Percentiles rank a stretch among this genome's conserved stretches.
Evolutionary conservation across 2,329 filamentous ascomycete genomes (phyloP).

Genomic region (Colletotrichum lindemuthianum): DNA sequence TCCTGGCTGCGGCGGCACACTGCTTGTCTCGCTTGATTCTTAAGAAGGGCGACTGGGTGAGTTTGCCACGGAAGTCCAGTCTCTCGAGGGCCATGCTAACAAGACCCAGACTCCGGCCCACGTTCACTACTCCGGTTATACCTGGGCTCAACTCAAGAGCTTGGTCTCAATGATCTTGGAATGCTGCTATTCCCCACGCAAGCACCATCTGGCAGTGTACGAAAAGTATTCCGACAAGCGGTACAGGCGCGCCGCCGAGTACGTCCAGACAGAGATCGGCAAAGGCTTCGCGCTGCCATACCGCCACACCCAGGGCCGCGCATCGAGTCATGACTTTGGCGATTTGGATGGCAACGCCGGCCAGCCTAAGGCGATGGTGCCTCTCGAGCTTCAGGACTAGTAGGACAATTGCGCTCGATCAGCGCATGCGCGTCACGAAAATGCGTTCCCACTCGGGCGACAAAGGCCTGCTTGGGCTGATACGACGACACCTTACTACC

Average conservation of each 20-base stretch:
- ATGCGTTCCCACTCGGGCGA: constrained; percentile 1
- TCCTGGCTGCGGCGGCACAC: constrained; percentile 89
- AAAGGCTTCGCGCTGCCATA: constrained; percentile 66
- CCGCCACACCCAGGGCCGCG: constrained; percentile 50
- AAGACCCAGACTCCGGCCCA: constrained; percentile 76
- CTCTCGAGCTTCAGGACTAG: constrained; percentile 35
- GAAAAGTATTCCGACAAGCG: constrained; percentile 92
- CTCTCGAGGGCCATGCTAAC: constrained; percentile 46
- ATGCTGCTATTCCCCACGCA: constrained; percentile 82
- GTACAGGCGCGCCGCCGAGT: constrained; percentile 85
- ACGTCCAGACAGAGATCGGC: constrained; percentile 79
- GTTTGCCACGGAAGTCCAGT: constrained; percentile 46
- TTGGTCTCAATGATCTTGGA: constrained; percentile 83
- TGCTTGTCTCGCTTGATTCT: constrained; percentile 90
- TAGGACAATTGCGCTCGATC: constrained; percentile 31
- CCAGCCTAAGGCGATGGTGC: constrained; percentile 27
- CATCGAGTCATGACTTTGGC: constrained; percentile 35
- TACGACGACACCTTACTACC: constrained; percentile 10
- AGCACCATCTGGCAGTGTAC: constrained; percentile 87
- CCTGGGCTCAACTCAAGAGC: constrained; percentile 82
- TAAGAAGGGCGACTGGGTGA: constrained; percentile 92
- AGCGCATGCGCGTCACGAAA: constrained; percentile 16
- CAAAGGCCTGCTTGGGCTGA: constrained; percentile 18
- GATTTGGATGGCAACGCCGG: constrained; percentile 27
- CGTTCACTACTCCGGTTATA: constrained; percentile 94